Evolutionary conservation across 208 protist species (phyloP).

Genomic region (Acanthamoeba quina): DNA sequence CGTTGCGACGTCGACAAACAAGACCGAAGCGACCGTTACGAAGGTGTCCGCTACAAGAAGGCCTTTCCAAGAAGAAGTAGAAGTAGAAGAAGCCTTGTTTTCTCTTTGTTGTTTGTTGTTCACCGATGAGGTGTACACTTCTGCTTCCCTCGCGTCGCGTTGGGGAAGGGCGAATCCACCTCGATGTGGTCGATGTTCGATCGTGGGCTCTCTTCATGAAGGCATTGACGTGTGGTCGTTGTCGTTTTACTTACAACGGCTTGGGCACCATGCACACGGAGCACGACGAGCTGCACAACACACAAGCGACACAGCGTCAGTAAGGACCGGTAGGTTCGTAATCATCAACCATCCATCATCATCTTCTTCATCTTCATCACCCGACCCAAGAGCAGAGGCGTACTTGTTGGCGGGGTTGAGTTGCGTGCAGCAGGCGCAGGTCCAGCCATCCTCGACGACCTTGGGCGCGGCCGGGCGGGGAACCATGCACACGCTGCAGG

Average conservation of each 20-base stretch:
- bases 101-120: no score
- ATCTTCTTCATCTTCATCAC: no score
- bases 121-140: no score
- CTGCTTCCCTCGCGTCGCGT: no score
- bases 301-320: not conserved
- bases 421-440: not conserved
- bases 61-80: no score
- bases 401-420: not conserved
- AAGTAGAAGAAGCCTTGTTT: no score
- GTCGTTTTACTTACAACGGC: slow-evolving; percentile 21
- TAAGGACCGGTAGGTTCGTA: not conserved
- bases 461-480: not conserved
- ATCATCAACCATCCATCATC: not conserved
- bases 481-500: not conserved
- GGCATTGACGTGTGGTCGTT: not conserved
- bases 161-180: no score
- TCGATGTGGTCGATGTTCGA: no score
- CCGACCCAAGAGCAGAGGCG: no score
- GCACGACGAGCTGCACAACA: not conserved
- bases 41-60: no score
- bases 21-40: no score
- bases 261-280: slow-evolving; percentile 17
- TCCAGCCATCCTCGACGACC: not conserved
- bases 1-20: no score
- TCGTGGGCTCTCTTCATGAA: not conserved